Base-by-base conservation (phyloP, 495 filamentous ascomycete species). In the Letharia lupina region DNA sequence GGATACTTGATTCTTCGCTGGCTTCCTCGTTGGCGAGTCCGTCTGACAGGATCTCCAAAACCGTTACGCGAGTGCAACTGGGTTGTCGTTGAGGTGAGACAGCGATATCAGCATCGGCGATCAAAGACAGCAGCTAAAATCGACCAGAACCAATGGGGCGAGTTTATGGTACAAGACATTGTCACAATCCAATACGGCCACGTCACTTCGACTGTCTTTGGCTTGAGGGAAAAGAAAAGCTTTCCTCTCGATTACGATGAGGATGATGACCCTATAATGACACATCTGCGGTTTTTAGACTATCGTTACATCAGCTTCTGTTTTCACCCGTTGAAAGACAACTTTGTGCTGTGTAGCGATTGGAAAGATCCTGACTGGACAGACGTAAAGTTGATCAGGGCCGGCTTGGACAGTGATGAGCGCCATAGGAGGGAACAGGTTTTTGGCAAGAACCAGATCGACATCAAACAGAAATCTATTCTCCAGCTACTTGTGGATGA, bases 311-410 rank as follows among this genome's bases (percentile, higher is more conserved):
- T 98, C 54, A 86, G 91, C 58, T 94, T 99, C 67, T 94, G 87
- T 73, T 98, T 88, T 70, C 90, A 99, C 72, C 90, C 92, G 12
- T 58, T 91, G 12, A 87, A 88, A 67, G 94, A 96, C 73, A 94
- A 87, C 73, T 98, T 98, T 71, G 76, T 91, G 23, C 80, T 95
- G 8, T 86, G 86, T 65, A 95, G 84, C 73, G 87, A 87, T 57
- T 99, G 95, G 95, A 96, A 91, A 75, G 95, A 98, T 73, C 90
- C 93, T 12, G 74, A 80, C 6, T 99, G 95, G 95, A 88, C 83
- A 20, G 83, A 89, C 75, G 85, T 91, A 4, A 87, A 84, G 68
- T 78, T 81, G 0, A 85, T 97, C 72, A 87, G 95, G 45, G 75
- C 73, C 59, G 95, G 95, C n/a, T 83, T 99, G 40, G 91, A 96